Base-by-base conservation (phyloP, 345 rosid species). In the Conringia planisiliqua region DNA sequence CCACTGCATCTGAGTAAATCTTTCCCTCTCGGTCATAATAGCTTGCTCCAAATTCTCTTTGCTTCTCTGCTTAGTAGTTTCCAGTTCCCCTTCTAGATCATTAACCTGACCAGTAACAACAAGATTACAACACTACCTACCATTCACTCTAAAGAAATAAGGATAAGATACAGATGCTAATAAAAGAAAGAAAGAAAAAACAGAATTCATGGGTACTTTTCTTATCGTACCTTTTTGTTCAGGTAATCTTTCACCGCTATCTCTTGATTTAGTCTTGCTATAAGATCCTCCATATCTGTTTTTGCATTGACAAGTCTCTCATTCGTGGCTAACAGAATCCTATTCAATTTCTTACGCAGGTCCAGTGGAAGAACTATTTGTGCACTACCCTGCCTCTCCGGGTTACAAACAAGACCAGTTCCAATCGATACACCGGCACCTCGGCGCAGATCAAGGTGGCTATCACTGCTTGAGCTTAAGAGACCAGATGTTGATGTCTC, bases 221-320 rank as follows among this genome's bases (percentile, higher is more conserved):
- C 39, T 67, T n/a, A n/a, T 70, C 74, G 52, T 82, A 96, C 99
- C 96, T 89, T 96, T 75, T 85, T 90, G 67, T 82, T 77, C 48
- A 92, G 97, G 86, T 90, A 96, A 71, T 85, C 90, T 72, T 92
- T 96, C 75, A 90, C 94, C 0, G 99, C 88, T 57, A 78, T 82
- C 85, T 96, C 98, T 83, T 92, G 99, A 78, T 89, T 86, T 75
- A 96, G 80, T 83, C 99, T 88, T 40, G 87, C 85, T 61, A 92
- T 83, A 66, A 96, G 92, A 86, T 92, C 99, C 83, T 96, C 98
- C 98, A 96, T 88, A 77, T 96, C 98, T 39, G 96, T 89, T 83
- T 88, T 96, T 67, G 95, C 86, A 74, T 94, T 86, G 72, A 83
- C 85, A 78, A 96, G 82, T 75, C 97, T 86, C 74, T 82, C 87